Evolutionary conservation across 768 basidiomycete species (phyloP), one percentile per base, ranked within the genome.

Genomic region (Hygrocybe coccinea): DNA sequence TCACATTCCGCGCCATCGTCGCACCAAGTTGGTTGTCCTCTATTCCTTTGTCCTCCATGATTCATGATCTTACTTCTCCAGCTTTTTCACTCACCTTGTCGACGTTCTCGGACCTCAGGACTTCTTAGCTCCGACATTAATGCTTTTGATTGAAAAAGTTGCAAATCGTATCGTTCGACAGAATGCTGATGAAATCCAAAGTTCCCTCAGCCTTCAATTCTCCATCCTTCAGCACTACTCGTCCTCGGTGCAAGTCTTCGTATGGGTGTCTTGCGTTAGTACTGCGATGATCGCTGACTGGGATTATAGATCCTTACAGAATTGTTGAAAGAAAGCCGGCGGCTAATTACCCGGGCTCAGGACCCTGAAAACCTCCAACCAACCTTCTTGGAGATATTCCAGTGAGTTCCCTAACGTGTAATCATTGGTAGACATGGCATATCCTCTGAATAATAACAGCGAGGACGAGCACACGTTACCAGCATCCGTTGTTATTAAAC

Each of bases 1-100:
- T 55, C 90, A 97, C 62, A 83, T 99, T 55, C 97, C 97, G 14
- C 85, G 90, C 3, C 95, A 99, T 69, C 86, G 97, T 21, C 87
- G 92, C 44, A 85, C 88, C 54, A 87, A 86, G 93, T 95, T 8
- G 29, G 83, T 73, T 15, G 52, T 60, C 29, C 33, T 33, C 29
- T 33, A 44, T 19, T n/a, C 29, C 37, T 6, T n/a, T n/a, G 8
- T 24, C 6, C 29, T 1, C 17, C 33, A 9, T 24, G 5, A 17
- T 11, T 39, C 41, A 53, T 49, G 45, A 35, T 24, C 21, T 60
- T 56, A 45, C 49, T 19, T 50, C 50, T 53, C 24, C 45, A 95
- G 92, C 54, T 95, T 99, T 72, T 97, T 94, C 71, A 76, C 84
- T 2, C 92, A 95, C 65, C 79, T 99, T 12, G 81, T 89, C 19